phyloP scores from a whole-genome alignment of 306 rosid species.

The Comarum palustre region DNA sequence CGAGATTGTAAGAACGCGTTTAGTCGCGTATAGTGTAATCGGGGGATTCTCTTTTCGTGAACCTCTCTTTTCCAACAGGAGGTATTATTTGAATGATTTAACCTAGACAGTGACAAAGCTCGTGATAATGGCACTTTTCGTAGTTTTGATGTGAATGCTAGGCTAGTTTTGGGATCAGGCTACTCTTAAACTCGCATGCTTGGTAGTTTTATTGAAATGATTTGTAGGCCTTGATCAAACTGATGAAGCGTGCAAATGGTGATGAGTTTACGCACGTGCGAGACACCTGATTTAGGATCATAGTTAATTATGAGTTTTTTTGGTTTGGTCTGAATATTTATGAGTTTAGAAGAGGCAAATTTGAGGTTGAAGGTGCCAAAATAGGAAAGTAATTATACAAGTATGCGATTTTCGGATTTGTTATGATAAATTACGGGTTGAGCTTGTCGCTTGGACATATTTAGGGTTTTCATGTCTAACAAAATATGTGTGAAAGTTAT shows the following conservation, averaged over 20 bases:
- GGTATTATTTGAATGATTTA: slow-evolving; percentile 37
- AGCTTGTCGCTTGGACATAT: too few relatives aligned
- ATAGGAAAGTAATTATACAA: neutral
- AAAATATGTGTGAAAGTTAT: too few relatives aligned
- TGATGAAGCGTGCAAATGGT: neutral
- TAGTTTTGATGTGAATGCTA: slow-evolving; percentile 6
- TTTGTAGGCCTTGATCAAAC: neutral
- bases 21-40: slow-evolving; percentile 42
- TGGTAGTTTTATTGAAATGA: neutral
- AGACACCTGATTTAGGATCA: neutral
- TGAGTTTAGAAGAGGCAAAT: neutral
- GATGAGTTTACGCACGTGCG: neutral
- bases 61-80: slow-evolving; percentile 31
- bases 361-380: neutral
- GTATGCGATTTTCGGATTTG: too few relatives aligned
- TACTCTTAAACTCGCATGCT: neutral
- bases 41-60: slow-evolving; percentile 54
- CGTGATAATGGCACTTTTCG: slow-evolving; percentile 65
- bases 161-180: slow-evolving; percentile 21
- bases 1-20: slow-evolving; percentile 44
- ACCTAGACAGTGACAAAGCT: slow-evolving; percentile 64
- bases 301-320: neutral
- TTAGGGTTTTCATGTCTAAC: too few relatives aligned
- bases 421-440: too few relatives aligned
- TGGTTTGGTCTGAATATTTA: neutral